Base-by-base conservation (phyloP, 345 rosid species). In the Camelina neglecta region DNA sequence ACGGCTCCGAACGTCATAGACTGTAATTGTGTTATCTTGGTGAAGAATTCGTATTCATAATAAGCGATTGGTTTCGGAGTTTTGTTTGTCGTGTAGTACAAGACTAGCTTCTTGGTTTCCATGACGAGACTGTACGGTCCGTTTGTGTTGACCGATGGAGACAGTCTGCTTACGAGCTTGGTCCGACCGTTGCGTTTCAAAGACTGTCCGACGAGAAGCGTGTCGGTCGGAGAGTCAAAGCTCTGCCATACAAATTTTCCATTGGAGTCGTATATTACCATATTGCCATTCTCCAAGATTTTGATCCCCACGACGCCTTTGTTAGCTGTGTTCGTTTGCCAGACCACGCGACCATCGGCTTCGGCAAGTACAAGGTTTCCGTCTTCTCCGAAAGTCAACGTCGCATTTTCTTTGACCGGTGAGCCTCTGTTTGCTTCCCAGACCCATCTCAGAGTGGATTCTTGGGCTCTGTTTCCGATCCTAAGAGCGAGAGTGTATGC, bases 401-500 rank as follows among this genome's bases (percentile, higher is more conserved):
- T 81, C 2, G 93, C 87, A 9, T 89, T 89, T 76, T 88, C 89
- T 10, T 76, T 18, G 36, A 90, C 92, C 1, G 89, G 98, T 36
- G 78, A 83, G 68, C 85, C 85, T 1, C 87, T 54, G 66, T 87
- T 89, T 13, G 93, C 98, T 67, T 89, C 93, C 95, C 93, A 90
- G 0, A 86, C 95, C 87, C 86, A 86, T 12, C 89, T 61, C 23
- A 75, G 70, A 1, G 81, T 36, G 0, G 86, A 80, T 15, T 81
- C 83, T 12, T 87, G 81, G 31, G 73, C 67, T 33, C 26, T 66
- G 31, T 67, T 72, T 6, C 83, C 94, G 72, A 85, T 84, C 8
- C 91, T 79, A 0, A 87, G 67, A 12, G 88, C 88, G 15, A 89
- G 67, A 3, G 88, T 87, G 82, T 60, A 91, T 35, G 83, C 88